Percentiles rank a stretch among this genome's conserved stretches.
Evolutionary conservation across 2,329 filamentous ascomycete genomes (phyloP).

Genomic region (Plectosphaerella cucumerina): DNA sequence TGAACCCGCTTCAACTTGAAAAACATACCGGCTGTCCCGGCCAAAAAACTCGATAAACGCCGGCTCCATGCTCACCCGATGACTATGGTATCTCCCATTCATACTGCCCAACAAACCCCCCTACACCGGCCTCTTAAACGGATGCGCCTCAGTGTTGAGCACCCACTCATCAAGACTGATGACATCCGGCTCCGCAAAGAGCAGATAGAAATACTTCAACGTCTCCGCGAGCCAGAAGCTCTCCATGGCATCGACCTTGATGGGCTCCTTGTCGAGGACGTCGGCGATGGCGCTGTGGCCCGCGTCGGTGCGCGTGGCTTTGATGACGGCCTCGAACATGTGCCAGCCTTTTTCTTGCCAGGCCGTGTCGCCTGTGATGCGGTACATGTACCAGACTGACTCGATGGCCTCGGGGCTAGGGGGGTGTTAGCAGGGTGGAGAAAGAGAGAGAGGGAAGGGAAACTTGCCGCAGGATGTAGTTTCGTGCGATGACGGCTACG

Average conservation of each 20-base stretch:
- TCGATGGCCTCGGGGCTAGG: slow-evolving; percentile 79
- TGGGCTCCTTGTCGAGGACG: slow-evolving; percentile 43
- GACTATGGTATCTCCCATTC: not conserved
- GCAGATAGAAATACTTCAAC: slow-evolving; percentile 85
- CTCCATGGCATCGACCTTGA: slow-evolving; percentile 65
- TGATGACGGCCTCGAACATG: slow-evolving; percentile 73
- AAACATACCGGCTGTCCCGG: too few relatives aligned
- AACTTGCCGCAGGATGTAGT: slow-evolving; percentile 60
- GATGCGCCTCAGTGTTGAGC: slow-evolving; percentile 60
- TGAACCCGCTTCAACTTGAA: not conserved
- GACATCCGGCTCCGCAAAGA: slow-evolving; percentile 66
- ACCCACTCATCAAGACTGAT: slow-evolving; percentile 67
- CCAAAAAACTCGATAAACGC: not conserved
- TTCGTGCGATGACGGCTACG: slow-evolving; percentile 33
- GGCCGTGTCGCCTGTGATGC: slow-evolving; percentile 71
- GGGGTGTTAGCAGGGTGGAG: slow-evolving; percentile 12
- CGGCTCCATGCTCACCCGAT: not conserved
- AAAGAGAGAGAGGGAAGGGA: slow-evolving; percentile 21
- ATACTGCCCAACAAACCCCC: too few relatives aligned
- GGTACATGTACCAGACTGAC: slow-evolving; percentile 85
- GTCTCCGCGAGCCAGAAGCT: slow-evolving; percentile 91
- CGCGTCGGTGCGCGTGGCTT: slow-evolving; percentile 59
- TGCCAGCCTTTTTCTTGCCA: slow-evolving; percentile 82
- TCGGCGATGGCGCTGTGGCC: slow-evolving; percentile 69
- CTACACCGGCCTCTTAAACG: slow-evolving; percentile 42